Conservation (phyloP, 23 red algal species). For the Gracilaria domingensis region DNA sequence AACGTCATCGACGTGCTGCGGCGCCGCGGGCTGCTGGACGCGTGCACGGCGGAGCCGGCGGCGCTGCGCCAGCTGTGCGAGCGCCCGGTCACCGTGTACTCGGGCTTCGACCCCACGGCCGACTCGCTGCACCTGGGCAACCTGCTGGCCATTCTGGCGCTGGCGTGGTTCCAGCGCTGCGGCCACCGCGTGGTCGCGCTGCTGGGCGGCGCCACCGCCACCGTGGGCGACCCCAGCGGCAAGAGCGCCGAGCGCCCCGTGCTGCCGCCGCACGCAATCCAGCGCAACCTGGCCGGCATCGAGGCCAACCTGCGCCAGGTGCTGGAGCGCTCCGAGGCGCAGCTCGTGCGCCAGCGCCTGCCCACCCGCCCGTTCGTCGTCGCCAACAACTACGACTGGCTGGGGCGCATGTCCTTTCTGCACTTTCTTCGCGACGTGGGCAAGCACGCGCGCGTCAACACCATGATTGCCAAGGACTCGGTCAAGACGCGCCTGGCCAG, state of each 20-base stretch:
- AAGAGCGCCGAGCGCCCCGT: slow-evolving; percentile 88
- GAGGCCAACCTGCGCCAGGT: slow-evolving; percentile 69
- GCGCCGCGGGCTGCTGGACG: slow-evolving; percentile 76
- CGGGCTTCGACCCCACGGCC: slow-evolving; percentile 96
- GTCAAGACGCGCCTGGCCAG: slow-evolving; percentile 79
- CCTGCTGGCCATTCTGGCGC: slow-evolving; percentile 84
- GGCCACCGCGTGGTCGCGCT: slow-evolving; percentile 85
- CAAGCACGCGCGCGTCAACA: slow-evolving; percentile 90
- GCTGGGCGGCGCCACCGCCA: slow-evolving; percentile 90
- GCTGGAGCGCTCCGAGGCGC: slow-evolving; percentile 25
- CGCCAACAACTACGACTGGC: slow-evolving; percentile 96
- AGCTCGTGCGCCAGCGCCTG: background rate
- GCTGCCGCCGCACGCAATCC: slow-evolving; percentile 66
- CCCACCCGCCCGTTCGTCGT: slow-evolving; percentile 62
- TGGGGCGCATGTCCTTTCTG: slow-evolving; percentile 81
- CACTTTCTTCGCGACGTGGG: slow-evolving; percentile 98
- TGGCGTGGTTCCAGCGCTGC: slow-evolving; percentile 92
- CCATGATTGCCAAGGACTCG: slow-evolving; percentile 93
- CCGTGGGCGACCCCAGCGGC: slow-evolving; percentile 93
- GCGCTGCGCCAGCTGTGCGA: slow-evolving; percentile 30
- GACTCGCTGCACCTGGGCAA: slow-evolving; percentile 98
- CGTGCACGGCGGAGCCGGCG: slow-evolving; percentile 41
- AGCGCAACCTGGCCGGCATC: slow-evolving; percentile 60
- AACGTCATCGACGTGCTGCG: slow-evolving; percentile 85
- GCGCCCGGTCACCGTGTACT: slow-evolving; percentile 78